These are phyloP conservation scores for Balansia obtecta DNA, from an alignment of 2,329 filamentous ascomycete species.

Conservation along the genomic window DNA sequence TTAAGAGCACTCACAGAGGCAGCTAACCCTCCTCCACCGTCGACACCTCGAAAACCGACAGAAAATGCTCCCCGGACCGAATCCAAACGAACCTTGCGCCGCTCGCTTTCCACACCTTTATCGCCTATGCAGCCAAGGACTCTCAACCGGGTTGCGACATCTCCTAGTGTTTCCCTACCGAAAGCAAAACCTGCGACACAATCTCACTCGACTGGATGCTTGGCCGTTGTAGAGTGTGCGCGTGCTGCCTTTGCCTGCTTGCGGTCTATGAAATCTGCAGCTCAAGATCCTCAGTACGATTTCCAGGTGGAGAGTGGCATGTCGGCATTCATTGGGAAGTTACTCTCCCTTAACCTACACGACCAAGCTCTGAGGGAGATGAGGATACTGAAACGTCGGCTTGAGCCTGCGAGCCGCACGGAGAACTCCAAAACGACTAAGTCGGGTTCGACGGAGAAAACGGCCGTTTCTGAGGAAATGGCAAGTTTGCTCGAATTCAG, in stretches of 20 bases:
- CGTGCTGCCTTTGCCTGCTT: conserved; percentile 55
- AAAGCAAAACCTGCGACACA: conserved; percentile 16
- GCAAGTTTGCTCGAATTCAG: conserved; percentile 52
- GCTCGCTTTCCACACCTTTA: conserved; percentile 46
- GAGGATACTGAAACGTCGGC: conserved; percentile 47
- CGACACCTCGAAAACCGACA: conserved; percentile 21
- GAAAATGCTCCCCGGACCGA: conserved; percentile 21
- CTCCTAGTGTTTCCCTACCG: conserved; percentile 28
- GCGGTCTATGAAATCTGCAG: conserved; percentile 41
- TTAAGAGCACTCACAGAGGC: conserved; percentile 59
- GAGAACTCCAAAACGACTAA: conserved; percentile 21
- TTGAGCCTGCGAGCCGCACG: conserved; percentile 30
- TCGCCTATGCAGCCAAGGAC: conserved; percentile 49
- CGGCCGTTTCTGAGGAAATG: conserved; percentile 23
- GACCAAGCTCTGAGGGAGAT: conserved; percentile 60
- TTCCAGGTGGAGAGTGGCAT: conserved; percentile 64
- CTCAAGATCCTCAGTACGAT: conserved; percentile 42
- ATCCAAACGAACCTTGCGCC: conserved; percentile 31
- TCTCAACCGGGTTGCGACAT: conserved; percentile 47
- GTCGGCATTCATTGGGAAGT: conserved; percentile 53
- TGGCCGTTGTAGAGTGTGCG: conserved; percentile 56
- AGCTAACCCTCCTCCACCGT: conserved; percentile 33
- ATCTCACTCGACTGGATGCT: conserved; percentile 29
- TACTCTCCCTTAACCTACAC: conserved; percentile 51
- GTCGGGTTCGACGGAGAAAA: conserved; percentile 16